These are phyloP conservation scores for Irineochytrium annulatum DNA, from an alignment of 192 early-diverging fungal species.

Conservation along the genomic window DNA sequence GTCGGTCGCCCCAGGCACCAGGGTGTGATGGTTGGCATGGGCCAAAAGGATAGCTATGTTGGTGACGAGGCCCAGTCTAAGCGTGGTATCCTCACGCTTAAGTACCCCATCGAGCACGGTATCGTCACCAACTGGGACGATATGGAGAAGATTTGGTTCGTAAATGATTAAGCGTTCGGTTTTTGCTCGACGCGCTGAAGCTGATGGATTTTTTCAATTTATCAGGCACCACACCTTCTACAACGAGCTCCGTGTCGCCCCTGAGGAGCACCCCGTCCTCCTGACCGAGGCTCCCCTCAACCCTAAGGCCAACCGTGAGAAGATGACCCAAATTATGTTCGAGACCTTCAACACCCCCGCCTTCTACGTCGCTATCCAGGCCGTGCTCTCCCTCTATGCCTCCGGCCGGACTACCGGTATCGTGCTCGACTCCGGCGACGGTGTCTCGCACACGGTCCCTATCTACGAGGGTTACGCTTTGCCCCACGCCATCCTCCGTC, in stretches of 20 bases:
- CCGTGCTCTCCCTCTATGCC: constrained; percentile 93
- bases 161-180: neutral
- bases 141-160: constrained; percentile 70
- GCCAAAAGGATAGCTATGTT: constrained; percentile 69
- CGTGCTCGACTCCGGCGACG: constrained; percentile 96
- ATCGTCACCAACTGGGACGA: constrained; percentile 77
- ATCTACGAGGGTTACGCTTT: constrained; percentile 97
- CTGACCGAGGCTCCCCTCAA: constrained; percentile 96
- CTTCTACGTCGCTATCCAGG: constrained; percentile 97
- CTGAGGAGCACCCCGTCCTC: constrained; percentile 97
- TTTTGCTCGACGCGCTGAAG: neutral
- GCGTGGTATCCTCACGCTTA: constrained; percentile 65
- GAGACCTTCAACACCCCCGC: constrained; percentile 96
- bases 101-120: constrained; percentile 72
- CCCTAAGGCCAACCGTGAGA: constrained; percentile 97
- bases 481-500: constrained; percentile 93
- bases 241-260: constrained; percentile 96
- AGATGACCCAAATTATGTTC: constrained; percentile 99
- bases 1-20: constrained; percentile 68
- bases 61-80: constrained; percentile 72
- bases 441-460: constrained; percentile 96
- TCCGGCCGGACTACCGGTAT: constrained; percentile 98
- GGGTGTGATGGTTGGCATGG: constrained; percentile 72
- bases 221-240: constrained; percentile 92
- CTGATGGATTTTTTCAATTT: neutral